Percentiles rank a stretch among this genome's conserved stretches.
These are phyloP conservation scores for Leishmania martiniquensis DNA, from an alignment of 208 protist species.

Conservation along the genomic window DNA sequence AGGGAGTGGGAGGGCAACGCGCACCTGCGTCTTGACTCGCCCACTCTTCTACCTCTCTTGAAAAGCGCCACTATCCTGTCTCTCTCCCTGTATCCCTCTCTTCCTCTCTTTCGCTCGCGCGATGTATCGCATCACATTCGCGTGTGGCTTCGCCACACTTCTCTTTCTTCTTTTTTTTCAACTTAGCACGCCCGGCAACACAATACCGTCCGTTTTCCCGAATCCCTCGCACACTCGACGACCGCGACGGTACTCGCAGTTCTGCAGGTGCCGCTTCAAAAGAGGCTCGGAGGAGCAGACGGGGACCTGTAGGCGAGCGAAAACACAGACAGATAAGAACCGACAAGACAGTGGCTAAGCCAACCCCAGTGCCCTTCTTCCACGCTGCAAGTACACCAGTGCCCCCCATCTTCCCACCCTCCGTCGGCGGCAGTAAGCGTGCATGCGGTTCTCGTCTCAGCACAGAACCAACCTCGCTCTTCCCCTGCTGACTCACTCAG, in stretches of 20 bases:
- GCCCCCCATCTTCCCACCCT: neutral
- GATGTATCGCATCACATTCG: too few species aligned
- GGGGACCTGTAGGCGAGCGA: neutral
- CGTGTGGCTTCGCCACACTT: too few species aligned
- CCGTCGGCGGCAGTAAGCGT: too few species aligned
- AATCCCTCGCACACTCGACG: neutral
- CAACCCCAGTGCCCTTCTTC: too few species aligned
- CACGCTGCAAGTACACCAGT: neutral
- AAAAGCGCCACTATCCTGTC: too few species aligned
- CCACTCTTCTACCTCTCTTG: too few species aligned
- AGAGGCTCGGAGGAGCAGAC: neutral
- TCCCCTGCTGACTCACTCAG: neutral
- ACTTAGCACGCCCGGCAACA: too few species aligned
- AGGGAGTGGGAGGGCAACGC: neutral
- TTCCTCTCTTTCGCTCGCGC: too few species aligned
- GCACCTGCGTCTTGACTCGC: too few species aligned
- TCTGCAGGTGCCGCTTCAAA: neutral
- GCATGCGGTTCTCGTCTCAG: neutral
- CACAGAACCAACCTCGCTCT: neutral
- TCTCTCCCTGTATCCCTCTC: neutral
- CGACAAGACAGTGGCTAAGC: neutral
- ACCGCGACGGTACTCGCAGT: neutral
- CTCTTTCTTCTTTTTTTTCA: too few species aligned
- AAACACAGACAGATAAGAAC: neutral
- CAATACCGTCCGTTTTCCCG: neutral